Evolutionary conservation across 2,329 filamentous ascomycete genomes (phyloP), one percentile per base, ranked within the genome.

Genomic region (Aureobasidium melanogenum): DNA sequence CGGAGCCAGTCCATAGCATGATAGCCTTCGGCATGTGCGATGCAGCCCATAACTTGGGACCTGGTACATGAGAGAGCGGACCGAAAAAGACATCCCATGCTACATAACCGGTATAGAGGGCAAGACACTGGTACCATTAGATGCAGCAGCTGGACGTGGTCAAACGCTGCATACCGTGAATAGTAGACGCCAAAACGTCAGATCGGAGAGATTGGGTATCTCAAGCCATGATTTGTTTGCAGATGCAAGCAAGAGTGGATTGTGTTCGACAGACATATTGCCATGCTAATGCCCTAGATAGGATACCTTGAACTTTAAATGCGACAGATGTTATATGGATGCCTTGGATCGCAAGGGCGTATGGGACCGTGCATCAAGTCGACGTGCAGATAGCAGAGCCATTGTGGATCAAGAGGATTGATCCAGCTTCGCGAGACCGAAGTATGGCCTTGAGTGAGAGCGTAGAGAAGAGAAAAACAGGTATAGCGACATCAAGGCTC

Each of bases 1-100:
- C 60, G 8, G 47, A 34, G 41, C 66, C 66, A 9, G 41, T 55
- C 51, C 65, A 58, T 3, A 62, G 17, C 30, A 39, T 44, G 3
- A 48, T 24, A 22, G 63, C 61, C 5, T 46, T 50, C 5, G 73
- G 72, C 2, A 76, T 55, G 10, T 66, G 63, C 2, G 70, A 71
- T 0, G 70, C 67, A 17, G 72, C 67, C 24, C 69, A 67, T 3
- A 72, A 58, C 24, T 69, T 69, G 1, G 78, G 76, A 0, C 77
- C 78, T 2, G 77, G 77, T 30, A 75, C 75, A 44, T 75, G 72
- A 22, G 69, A 66, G 0, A 79, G 69, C 2, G 77, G 76, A 30
- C 77, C 74, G 60, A 79, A 74, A 64, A 71, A 78, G n/a, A 74
- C 63, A 56, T 72, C 73, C 67, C 77, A 76, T 41, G 76, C 47